Conservation (phyloP, 495 filamentous ascomycete genomes). For the Chaetomium cochliodes region DNA sequence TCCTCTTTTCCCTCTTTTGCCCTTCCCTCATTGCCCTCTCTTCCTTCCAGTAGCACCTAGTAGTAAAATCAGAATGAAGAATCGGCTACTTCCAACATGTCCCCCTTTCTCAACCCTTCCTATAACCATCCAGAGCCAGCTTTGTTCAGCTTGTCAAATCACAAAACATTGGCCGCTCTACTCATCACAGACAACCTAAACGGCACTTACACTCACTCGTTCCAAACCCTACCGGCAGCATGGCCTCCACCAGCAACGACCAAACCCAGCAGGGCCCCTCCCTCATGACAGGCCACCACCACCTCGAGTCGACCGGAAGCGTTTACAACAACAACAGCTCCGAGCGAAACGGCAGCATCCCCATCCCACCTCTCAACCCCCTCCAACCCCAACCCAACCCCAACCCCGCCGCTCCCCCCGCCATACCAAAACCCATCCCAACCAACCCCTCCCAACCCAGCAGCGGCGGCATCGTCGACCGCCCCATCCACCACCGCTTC, state of each 20-base stretch:
- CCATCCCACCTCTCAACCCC: conserved; percentile 23
- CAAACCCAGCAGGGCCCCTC: conserved; percentile 23
- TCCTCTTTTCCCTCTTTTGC: not conserved
- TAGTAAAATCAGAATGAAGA: not conserved
- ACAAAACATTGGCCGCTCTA: not conserved
- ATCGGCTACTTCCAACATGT: not conserved
- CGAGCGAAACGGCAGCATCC: conserved; percentile 30
- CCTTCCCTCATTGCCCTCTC: not conserved
- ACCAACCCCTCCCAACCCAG: conserved; percentile 8
- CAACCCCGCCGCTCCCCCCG: not conserved
- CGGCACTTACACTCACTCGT: not conserved
- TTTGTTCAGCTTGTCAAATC: not conserved
- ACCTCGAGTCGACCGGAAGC: conserved; percentile 26
- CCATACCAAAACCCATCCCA: conserved; percentile 10
- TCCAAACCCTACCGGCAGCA: conserved; percentile 1
- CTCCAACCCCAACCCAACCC: not conserved
- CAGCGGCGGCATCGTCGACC: no score
- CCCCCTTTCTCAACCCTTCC: not conserved
- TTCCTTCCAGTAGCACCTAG: not conserved
- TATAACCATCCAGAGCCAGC: not conserved
- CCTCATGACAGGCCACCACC: conserved; percentile 14
- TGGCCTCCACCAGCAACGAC: conserved; percentile 24
- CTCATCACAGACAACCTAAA: not conserved
- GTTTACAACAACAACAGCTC: conserved; percentile 26
- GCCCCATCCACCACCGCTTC: conserved; percentile 35